Evolutionary conservation across 2,329 filamentous ascomycete species (phyloP), one percentile per base, ranked within the genome.

Genomic region (Sporothrix variecibatus): DNA sequence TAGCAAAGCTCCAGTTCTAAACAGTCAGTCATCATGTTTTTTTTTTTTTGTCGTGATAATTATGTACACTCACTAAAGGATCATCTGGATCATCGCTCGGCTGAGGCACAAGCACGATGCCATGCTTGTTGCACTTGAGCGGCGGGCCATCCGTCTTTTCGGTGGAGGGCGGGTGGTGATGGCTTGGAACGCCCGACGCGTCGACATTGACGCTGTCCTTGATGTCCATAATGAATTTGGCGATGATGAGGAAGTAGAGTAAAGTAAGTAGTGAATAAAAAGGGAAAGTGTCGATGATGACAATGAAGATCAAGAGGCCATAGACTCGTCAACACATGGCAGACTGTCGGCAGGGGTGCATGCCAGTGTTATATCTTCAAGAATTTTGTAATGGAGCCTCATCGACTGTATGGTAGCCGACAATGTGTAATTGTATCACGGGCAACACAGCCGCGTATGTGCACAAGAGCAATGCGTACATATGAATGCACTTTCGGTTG

Each of bases 1-100:
- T 72, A 20, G 38, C 34, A 31, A 67, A 58, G 62, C 70, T 75
- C 75, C 75, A 76, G 64, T 76, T 76, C 75, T 76, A n/a, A 17
- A 20, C 20, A 23, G 51, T n/a, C 17, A 12, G 46, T 31, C 9
- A 69, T 17, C 23, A 46, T 62, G 15, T 28, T 43, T 15, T 11
- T 49, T 31, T 49, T 28, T 4, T 20, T 28, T 20, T 26, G 20
- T 23, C 3, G 6, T 26, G 51, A 53, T 43, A 26, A 8, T 31
- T 6, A 3, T 11, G 67, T 34, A 26, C n/a, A 34, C 58, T 8
- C 53, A 72, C 71, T 31, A 72, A 31, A 65, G 71, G 71, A 28
- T 72, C 71, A 2, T 72, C 71, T 0, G 71, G 71, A 6, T 72
- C 71, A 31, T 72, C 71, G n/a, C 58, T 72, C 9, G 71, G 71